Base-by-base conservation (phyloP, 2,329 filamentous ascomycete genomes). In the Claviceps sp. region DNA sequence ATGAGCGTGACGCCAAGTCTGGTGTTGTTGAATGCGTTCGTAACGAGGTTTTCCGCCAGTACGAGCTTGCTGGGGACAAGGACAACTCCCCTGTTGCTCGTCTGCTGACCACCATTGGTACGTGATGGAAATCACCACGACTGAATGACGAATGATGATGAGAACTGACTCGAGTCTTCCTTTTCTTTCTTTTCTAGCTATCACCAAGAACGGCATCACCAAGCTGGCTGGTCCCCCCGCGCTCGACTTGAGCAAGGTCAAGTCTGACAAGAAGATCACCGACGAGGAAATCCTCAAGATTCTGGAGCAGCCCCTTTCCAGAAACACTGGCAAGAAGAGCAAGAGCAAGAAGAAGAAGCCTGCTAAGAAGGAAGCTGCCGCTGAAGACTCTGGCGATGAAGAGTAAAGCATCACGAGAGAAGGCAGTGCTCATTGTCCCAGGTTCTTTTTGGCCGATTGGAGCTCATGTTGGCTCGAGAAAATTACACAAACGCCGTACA, bases 241-340 rank as follows among this genome's bases (percentile, higher is more conserved):
- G 22, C 77, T 85, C 57, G 88, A 97, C 65, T 68, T 93, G 56
- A 79, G 77, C 66, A 89, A 90, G 75, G 81, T 85, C 77, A 85
- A 95, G 79, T 85, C 88, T 37, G 90, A 97, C 70, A 97, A 97
- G 81, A 96, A 96, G 80, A 95, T 98, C 64, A 85, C 83, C 59
- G 91, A 97, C 58, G 88, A 95, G 74, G 91, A 97, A 73, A 78
- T 98, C 59, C 82, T 97, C 61, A 88, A 93, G 77, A 91, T 97
- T 58, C 79, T 98, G 50, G 89, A 93, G 72, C 86, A 87, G 70
- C 91, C 91, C 37, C 72, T 95, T 61, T 76, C 84, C 59, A 88
- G 87, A 72, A 86, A 87, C 73, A 89, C 90, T 68, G 90, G 88
- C 66, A 88, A 88, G 76, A 93, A 89, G 78, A 94, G 90, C 81